phyloP scores from a whole-genome alignment of 108 stramenopile genomes.

The Fragilaria crotonensis region DNA sequence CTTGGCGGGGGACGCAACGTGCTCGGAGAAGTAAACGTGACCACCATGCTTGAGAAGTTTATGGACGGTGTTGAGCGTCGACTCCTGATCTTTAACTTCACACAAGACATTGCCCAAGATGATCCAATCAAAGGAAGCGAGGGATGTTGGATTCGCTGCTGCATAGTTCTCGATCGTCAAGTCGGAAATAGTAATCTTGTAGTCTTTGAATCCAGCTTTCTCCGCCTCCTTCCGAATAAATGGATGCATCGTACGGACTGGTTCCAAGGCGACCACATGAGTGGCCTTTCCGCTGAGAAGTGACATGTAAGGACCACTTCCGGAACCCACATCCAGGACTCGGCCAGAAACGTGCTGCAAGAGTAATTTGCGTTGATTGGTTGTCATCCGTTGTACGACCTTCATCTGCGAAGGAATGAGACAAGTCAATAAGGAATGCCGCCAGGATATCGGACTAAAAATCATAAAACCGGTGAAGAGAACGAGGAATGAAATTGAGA shows the following conservation, averaged over 20 bases:
- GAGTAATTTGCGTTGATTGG: slow-evolving; percentile 11
- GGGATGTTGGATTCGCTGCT: not conserved
- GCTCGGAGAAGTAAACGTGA: slow-evolving; percentile 26
- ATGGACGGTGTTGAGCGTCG: slow-evolving; percentile 9
- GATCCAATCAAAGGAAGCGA: slow-evolving; percentile 17
- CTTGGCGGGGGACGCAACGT: slow-evolving; percentile 9
- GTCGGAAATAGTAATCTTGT: not conserved
- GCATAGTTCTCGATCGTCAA: slow-evolving; percentile 4
- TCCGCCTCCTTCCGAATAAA: slow-evolving; percentile 11
- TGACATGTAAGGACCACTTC: slow-evolving; percentile 26
- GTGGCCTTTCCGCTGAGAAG: slow-evolving; percentile 5
- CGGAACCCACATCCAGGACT: slow-evolving; percentile 30
- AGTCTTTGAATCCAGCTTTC: not conserved
- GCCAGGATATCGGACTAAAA: not conserved
- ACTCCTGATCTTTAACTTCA: slow-evolving; percentile 19
- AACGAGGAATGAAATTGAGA: not conserved
- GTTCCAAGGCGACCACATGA: slow-evolving; percentile 25
- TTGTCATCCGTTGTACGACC: not conserved
- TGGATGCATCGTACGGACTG: slow-evolving; percentile 7
- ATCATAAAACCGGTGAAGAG: not conserved
- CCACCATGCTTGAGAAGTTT: slow-evolving; percentile 16
- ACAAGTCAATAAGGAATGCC: not conserved
- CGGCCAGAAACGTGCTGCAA: slow-evolving; percentile 13
- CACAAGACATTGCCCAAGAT: slow-evolving; percentile 36
- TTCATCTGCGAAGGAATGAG: not conserved